These are phyloP conservation scores for Notholithocarpus densiflorus DNA, from an alignment of 306 rosid species.

Conservation along the genomic window DNA sequence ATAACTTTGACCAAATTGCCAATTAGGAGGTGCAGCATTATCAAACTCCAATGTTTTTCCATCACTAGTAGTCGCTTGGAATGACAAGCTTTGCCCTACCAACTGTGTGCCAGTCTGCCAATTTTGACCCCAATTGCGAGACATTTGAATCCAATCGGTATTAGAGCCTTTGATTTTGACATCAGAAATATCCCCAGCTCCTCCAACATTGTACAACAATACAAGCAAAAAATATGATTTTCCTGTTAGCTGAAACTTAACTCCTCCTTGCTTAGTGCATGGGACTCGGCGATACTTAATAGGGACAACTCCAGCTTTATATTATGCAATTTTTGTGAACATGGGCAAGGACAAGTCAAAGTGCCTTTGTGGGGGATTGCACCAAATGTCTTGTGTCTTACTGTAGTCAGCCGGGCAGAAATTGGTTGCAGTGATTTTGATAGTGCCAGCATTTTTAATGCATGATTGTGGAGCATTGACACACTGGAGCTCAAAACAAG, in stretches of 20 bases:
- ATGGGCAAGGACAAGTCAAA: constrained; percentile 8
- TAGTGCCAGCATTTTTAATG: constrained; percentile 22
- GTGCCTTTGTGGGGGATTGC: too few species aligned
- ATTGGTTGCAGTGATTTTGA: constrained; percentile 56
- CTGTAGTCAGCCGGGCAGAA: constrained; percentile 38
- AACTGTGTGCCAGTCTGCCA: constrained; percentile 22
- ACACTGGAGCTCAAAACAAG: constrained; percentile 55
- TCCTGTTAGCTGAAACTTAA: too few species aligned
- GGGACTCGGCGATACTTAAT: too few species aligned
- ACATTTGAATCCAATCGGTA: too few species aligned
- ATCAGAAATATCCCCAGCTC: too few species aligned
- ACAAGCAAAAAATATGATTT: too few species aligned
- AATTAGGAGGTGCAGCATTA: constrained; percentile 37
- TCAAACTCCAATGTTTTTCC: constrained; percentile 22
- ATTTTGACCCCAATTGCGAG: constrained; percentile 57
- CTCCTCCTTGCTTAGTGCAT: too few species aligned
- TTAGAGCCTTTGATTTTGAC: too few species aligned
- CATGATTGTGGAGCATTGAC: constrained; percentile 51
- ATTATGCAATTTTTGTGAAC: too few species aligned
- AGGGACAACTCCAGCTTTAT: too few species aligned
- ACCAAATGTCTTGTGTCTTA: constrained; percentile 9
- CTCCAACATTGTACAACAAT: too few species aligned
- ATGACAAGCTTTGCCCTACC: constrained; percentile 33
- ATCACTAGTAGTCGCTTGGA: constrained; percentile 42
- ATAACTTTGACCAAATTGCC: constrained; percentile 51